A percentile compares a stretch with the other conserved stretches of the same genome.
Conservation (phyloP, 2,329 filamentous ascomycete species). For the Scedosporium minutisporum region DNA sequence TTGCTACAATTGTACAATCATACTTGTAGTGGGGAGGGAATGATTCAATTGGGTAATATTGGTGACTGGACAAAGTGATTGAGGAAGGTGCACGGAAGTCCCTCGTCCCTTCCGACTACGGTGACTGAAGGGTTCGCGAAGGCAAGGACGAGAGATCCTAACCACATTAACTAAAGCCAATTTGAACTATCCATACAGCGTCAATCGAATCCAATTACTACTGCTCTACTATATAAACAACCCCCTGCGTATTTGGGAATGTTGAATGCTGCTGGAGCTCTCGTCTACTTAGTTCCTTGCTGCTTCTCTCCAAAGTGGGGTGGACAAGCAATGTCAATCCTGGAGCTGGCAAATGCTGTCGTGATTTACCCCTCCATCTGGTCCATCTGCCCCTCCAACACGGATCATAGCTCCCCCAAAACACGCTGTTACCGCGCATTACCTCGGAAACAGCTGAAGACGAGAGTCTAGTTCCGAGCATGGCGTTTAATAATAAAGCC, state of each 20-base stretch:
- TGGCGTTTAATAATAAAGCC: not conserved
- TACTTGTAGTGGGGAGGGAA: not conserved
- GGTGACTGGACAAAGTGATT: not conserved
- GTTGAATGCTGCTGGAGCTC: too few relatives aligned
- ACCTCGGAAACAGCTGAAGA: slow-evolving; percentile 2
- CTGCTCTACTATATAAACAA: too few relatives aligned
- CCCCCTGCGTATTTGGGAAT: too few relatives aligned
- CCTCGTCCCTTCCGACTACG: not conserved
- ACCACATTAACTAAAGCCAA: too few relatives aligned
- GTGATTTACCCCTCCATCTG: not conserved
- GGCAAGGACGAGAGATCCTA: too few relatives aligned
- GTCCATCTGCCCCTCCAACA: not conserved
- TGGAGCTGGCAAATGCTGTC: not conserved
- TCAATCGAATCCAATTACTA: too few relatives aligned
- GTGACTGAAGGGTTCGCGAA: not conserved
- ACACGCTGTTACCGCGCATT: not conserved
- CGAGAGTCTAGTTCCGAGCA: not conserved
- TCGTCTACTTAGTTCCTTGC: too few relatives aligned
- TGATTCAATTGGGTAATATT: not conserved
- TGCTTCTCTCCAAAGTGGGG: too few relatives aligned
- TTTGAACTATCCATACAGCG: too few relatives aligned
- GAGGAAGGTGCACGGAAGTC: not conserved
- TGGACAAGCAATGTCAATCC: not conserved
- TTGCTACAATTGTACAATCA: too few relatives aligned
- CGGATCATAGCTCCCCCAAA: not conserved